Evolutionary conservation across 768 basidiomycete genomes (phyloP).

Genomic region (Rhodotorula toruloides): DNA sequence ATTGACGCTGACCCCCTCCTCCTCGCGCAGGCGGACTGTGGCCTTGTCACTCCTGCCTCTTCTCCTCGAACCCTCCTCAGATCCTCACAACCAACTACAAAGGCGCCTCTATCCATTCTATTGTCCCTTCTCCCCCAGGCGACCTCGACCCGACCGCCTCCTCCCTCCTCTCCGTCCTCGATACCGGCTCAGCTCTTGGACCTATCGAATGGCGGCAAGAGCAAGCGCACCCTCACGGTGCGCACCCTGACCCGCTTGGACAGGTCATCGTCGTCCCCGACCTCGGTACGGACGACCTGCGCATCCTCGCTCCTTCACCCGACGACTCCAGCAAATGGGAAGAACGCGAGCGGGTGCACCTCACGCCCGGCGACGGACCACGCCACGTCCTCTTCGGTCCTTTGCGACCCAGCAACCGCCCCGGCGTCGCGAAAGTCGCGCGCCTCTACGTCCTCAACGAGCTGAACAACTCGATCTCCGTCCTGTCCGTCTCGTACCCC

Average conservation of each 20-base stretch:
- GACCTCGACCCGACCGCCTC: not conserved
- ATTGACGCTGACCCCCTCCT: not conserved
- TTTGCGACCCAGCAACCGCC: not conserved
- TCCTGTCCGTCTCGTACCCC: conserved; percentile 14
- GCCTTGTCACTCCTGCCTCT: conserved; percentile 11
- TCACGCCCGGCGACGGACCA: conserved; percentile 12
- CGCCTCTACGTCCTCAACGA: conserved; percentile 36
- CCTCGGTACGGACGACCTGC: conserved; percentile 33
- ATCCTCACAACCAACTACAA: conserved; percentile 27
- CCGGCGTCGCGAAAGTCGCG: not conserved
- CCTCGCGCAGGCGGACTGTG: conserved; percentile 15
- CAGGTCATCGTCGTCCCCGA: conserved; percentile 23
- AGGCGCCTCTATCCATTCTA: not conserved
- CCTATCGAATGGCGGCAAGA: conserved; percentile 10
- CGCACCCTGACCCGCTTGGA: conserved; percentile 19
- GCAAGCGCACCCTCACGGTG: conserved; percentile 34
- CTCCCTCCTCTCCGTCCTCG: not conserved
- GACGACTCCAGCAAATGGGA: not conserved
- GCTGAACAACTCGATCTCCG: conserved; percentile 29
- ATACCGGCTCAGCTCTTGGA: not conserved
- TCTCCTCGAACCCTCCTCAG: conserved; percentile 4
- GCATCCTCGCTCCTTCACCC: not conserved
- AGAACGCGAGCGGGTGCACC: not conserved
- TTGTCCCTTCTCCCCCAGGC: conserved; percentile 13
- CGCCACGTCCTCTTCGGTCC: conserved; percentile 25